phyloP scores from a whole-genome alignment of 2,329 filamentous ascomycete species.

The Pseudohalonectria lignicola region DNA sequence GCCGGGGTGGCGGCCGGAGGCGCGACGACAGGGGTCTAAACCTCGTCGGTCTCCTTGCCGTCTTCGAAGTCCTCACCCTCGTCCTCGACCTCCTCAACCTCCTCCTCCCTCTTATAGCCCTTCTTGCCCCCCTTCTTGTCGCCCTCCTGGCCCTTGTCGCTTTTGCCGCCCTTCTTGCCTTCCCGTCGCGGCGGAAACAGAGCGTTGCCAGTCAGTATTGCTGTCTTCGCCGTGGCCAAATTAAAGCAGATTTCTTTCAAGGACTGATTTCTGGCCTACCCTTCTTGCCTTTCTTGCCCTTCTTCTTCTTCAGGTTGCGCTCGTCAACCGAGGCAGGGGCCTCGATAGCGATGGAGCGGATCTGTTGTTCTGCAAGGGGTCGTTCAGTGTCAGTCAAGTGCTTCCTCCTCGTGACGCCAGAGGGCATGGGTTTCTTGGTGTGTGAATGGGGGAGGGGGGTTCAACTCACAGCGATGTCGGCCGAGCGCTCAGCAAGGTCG shows the following conservation, averaged over 20 bases:
- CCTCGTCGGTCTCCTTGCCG: not conserved
- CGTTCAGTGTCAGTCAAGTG: too few species aligned
- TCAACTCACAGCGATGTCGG: not conserved
- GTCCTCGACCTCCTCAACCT: not conserved
- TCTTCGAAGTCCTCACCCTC: not conserved
- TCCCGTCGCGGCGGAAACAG: too few species aligned
- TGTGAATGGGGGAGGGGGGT: not conserved
- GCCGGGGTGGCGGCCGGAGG: too few species aligned
- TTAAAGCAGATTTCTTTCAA: too few species aligned
- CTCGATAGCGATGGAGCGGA: too few species aligned
- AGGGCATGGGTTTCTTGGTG: not conserved
- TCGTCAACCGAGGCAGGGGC: too few species aligned
- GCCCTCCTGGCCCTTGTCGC: not conserved
- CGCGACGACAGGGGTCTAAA: not conserved
- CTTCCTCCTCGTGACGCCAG: not conserved
- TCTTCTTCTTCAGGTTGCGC: slow-evolving; percentile 1
- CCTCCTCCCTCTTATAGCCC: not conserved
- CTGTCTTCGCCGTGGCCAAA: too few species aligned
- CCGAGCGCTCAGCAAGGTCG: not conserved
- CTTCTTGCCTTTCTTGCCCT: slow-evolving; percentile 3
- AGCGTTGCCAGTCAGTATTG: too few species aligned
- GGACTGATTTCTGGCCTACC: not conserved
- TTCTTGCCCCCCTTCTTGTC: not conserved
- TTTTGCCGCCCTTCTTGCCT: not conserved
- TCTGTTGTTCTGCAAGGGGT: too few species aligned